phyloP scores from a whole-genome alignment of 345 rosid species.

The Eucalyptus lansdowneana region DNA sequence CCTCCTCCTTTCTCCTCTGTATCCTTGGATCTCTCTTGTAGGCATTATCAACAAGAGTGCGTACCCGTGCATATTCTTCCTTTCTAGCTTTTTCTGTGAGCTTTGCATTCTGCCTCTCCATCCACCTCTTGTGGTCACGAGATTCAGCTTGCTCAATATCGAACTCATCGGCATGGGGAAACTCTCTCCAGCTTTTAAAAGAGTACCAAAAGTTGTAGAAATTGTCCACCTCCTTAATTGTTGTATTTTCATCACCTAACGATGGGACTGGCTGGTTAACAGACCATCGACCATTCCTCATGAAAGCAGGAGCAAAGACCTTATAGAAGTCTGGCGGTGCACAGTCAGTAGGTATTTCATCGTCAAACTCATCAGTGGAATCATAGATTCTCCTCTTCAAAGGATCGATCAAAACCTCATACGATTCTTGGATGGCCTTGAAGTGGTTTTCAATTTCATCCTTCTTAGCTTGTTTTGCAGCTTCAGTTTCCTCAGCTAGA shows the following conservation, averaged over 20 bases:
- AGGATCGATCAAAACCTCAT: conserved; percentile 86
- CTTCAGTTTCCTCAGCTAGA: conserved; percentile 81
- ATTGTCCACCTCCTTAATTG: conserved; percentile 59
- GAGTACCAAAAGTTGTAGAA: conserved; percentile 87
- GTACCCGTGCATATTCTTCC: conserved; percentile 84
- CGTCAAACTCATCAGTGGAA: conserved; percentile 96
- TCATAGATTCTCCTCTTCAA: conserved; percentile 83
- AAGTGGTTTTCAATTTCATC: conserved; percentile 86
- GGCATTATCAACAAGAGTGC: conserved; percentile 87
- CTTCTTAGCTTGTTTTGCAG: conserved; percentile 86
- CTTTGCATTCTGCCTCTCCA: conserved; percentile 97
- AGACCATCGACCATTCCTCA: conserved; percentile 98
- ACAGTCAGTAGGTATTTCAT: conserved; percentile 86
- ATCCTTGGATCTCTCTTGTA: conserved; percentile 88
- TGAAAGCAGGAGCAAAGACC: conserved; percentile 95
- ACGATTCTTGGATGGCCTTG: conserved; percentile 88
- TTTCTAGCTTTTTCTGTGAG: conserved; percentile 78
- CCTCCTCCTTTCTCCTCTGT: conserved; percentile 68
- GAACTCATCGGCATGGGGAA: conserved; percentile 92
- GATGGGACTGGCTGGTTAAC: conserved; percentile 67
- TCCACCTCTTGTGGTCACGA: conserved; percentile 98
- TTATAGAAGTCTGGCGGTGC: conserved; percentile 83
- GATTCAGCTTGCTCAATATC: conserved; percentile 95
- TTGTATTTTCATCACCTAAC: conserved; percentile 60
- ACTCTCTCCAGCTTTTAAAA: conserved; percentile 98